Percentiles rank a stretch among this genome's conserved stretches.
Evolutionary conservation across 139 green algal species (phyloP).

Genomic region (Microglena sp.): DNA sequence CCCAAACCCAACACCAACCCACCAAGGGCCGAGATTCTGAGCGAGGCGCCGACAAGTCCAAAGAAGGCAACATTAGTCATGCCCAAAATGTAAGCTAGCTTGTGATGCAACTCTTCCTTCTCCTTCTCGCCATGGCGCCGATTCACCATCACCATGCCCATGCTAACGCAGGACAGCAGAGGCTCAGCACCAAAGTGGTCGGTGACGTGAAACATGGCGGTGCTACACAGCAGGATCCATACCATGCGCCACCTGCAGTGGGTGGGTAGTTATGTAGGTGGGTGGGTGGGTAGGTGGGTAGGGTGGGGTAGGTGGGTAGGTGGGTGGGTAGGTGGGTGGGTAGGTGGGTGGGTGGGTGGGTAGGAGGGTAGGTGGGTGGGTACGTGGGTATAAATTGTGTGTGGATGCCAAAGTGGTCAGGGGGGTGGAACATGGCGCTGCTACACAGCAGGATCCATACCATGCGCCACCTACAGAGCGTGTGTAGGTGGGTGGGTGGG

Average conservation of each 20-base stretch:
- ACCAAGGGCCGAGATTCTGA: too few relatives aligned
- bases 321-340: too few relatives aligned
- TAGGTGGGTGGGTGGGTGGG: too few relatives aligned
- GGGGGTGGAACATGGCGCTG: conserved; percentile 30
- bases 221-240: conserved; percentile 24
- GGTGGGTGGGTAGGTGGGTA: too few relatives aligned
- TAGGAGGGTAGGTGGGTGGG: too few relatives aligned
- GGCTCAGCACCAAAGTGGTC: conserved; percentile 58
- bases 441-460: conserved; percentile 21
- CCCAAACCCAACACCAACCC: too few relatives aligned
- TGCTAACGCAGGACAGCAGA: conserved; percentile 72
- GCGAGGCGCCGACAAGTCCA: conserved; percentile 56
- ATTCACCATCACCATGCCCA: conserved; percentile 64
- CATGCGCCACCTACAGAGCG: neutral
- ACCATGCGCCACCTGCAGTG: conserved; percentile 3
- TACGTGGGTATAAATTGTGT: too few relatives aligned
- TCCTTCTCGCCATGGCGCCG: conserved; percentile 32
- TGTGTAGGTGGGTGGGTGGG: neutral
- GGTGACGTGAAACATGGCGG: conserved; percentile 32
- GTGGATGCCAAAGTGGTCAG: conserved; percentile 32
- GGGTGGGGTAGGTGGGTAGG: too few relatives aligned
- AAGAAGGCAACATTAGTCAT: conserved; percentile 75
- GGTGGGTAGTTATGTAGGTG: too few relatives aligned
- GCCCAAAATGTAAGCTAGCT: conserved; percentile 43
- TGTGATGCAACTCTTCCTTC: conserved; percentile 40